A percentile compares a stretch with the other conserved stretches of the same genome.
Conservation (phyloP, 1,284 basidiomycete genomes). For the Cutaneotrichosporon mucoides region DNA sequence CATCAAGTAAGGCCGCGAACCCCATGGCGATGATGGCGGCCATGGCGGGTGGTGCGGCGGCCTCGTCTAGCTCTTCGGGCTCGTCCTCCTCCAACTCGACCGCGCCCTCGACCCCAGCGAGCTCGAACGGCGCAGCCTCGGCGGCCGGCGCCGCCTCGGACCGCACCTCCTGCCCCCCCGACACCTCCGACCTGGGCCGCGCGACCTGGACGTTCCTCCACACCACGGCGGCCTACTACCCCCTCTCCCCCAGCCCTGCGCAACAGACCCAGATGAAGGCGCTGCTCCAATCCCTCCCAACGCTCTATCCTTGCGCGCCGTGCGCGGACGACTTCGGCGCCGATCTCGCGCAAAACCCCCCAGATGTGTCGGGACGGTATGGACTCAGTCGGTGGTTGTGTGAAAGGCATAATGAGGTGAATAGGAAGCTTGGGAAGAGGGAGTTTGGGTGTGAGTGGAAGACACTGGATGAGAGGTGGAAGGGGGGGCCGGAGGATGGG, state of each 20-base stretch:
- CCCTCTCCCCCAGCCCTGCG: conserved; percentile 63
- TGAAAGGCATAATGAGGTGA: conserved; percentile 85
- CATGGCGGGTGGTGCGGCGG: conserved; percentile 13
- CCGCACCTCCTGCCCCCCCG: conserved; percentile 72
- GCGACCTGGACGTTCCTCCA: conserved; percentile 96
- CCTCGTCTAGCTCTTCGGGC: conserved; percentile 31
- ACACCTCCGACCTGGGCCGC: conserved; percentile 77
- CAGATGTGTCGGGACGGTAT: conserved; percentile 65
- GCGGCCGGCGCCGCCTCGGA: conserved; percentile 18
- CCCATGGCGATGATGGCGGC: conserved; percentile 25
- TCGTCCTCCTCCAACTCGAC: too few relatives aligned
- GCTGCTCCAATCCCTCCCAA: conserved; percentile 69
- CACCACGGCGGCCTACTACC: conserved; percentile 88
- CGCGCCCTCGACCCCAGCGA: too few relatives aligned
- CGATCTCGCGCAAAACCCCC: conserved; percentile 62
- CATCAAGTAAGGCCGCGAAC: conserved; percentile 28
- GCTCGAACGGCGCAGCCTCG: too few relatives aligned
- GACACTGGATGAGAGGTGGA: conserved; percentile 80
- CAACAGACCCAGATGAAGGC: conserved; percentile 76
- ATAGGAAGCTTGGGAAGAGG: conserved; percentile 74
- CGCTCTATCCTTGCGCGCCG: conserved; percentile 77
- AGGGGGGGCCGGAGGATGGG: conserved; percentile 79
- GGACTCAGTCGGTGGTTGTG: conserved; percentile 81
- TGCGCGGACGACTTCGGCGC: conserved; percentile 73
- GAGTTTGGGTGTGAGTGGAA: conserved; percentile 66